These are phyloP conservation scores for Phlyctochytrium planicorne DNA, from an alignment of 192 early-diverging fungal species.

Conservation along the genomic window DNA sequence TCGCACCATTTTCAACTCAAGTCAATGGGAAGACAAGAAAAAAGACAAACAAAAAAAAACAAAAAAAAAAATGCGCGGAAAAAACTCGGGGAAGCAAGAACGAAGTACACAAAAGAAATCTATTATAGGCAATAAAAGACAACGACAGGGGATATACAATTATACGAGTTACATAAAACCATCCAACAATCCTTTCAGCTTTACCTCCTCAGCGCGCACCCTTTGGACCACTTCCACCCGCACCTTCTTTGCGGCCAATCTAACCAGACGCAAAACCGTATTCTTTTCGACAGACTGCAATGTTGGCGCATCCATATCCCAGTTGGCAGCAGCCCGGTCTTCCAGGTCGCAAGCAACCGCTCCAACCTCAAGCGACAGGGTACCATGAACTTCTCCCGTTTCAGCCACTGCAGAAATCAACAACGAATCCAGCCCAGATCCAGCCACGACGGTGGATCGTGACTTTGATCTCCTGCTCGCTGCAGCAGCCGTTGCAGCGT, in stretches of 20 bases:
- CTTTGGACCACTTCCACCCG: constrained; percentile 1
- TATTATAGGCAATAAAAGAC: neutral
- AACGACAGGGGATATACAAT: neutral
- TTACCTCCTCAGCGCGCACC: constrained; percentile 3
- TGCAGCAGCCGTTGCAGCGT: constrained; percentile 4
- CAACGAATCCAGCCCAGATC: constrained; percentile 7
- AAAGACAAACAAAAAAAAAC: too few relatives aligned
- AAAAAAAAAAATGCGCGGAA: too few relatives aligned
- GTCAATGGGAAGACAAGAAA: too few relatives aligned
- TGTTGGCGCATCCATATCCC: neutral
- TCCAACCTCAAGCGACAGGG: constrained; percentile 12
- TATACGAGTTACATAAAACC: neutral
- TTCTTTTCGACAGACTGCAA: neutral
- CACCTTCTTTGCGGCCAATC: neutral
- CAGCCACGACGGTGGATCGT: constrained; percentile 10
- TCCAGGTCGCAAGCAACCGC: constrained; percentile 10
- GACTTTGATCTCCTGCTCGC: constrained; percentile 13
- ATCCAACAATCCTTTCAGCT: neutral
- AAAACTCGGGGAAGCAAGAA: too few relatives aligned
- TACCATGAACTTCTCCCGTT: constrained; percentile 21
- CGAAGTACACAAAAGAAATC: too few relatives aligned
- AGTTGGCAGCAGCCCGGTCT: neutral
- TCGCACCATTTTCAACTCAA: neutral
- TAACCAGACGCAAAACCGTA: constrained; percentile 3
- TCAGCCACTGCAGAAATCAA: constrained; percentile 8